Evolutionary conservation across 2,329 filamentous ascomycete species (phyloP).

Genomic region (Zymoseptoria passerinii): DNA sequence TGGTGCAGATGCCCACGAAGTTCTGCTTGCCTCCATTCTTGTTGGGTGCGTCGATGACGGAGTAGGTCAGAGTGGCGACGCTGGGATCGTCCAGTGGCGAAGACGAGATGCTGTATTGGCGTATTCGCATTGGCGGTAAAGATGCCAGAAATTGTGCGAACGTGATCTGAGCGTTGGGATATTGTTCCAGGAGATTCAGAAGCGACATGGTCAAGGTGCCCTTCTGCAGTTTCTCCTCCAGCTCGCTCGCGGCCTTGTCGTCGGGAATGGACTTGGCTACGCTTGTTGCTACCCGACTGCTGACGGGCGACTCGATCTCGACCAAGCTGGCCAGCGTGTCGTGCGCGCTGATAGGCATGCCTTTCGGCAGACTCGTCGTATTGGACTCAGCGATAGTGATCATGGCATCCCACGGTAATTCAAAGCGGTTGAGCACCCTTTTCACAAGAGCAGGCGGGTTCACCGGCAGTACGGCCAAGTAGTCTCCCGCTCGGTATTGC

Average conservation of each 20-base stretch:
- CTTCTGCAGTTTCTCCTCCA: constrained; percentile 3
- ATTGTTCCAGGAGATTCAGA: constrained; percentile 61
- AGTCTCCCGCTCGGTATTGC: constrained; percentile 66
- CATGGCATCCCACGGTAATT: constrained; percentile 58
- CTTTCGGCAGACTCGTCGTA: constrained; percentile 59
- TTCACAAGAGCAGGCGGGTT: constrained; percentile 57
- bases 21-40: constrained; percentile 26
- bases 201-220: constrained; percentile 40
- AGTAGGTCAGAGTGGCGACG: constrained; percentile 52
- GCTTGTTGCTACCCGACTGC: constrained; percentile 49
- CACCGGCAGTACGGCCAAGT: constrained; percentile 56
- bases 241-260: constrained; percentile 37
- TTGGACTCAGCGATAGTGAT: constrained; percentile 33
- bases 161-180: constrained; percentile 51
- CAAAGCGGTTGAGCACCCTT: constrained; percentile 56
- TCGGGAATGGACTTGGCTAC: constrained; percentile 44
- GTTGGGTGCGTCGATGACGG: constrained; percentile 36
- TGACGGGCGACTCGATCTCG: constrained; percentile 64
- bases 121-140: constrained; percentile 61
- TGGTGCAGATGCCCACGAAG: constrained; percentile 35
- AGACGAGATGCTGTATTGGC: constrained; percentile 30
- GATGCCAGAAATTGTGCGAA: constrained; percentile 61
- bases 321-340: constrained; percentile 63
- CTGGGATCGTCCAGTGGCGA: constrained; percentile 25
- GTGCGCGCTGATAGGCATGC: constrained; percentile 51